phyloP scores from a whole-genome alignment of 331 rosid species.

The Rosa hybrid region DNA sequence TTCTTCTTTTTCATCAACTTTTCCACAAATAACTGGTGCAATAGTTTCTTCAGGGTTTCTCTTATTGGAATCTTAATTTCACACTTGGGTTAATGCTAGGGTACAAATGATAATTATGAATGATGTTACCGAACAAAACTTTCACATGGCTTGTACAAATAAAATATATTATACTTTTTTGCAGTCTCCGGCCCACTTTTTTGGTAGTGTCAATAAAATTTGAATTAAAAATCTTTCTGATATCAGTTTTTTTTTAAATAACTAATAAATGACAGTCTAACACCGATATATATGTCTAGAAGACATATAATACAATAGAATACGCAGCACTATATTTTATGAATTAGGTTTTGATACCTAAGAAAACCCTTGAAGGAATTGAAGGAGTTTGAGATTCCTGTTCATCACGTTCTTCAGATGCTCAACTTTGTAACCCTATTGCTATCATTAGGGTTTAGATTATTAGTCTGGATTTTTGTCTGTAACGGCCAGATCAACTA shows the following conservation, averaged over 20 bases:
- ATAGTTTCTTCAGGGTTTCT: background rate
- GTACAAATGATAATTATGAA: background rate
- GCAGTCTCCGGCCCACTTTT: too few relatives aligned
- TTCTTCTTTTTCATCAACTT: background rate
- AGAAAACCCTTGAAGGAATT: background rate
- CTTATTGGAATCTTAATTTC: background rate
- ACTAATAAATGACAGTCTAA: too few relatives aligned
- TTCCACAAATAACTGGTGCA: background rate
- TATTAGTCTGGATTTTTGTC: constrained; percentile 1
- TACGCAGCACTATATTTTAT: too few relatives aligned
- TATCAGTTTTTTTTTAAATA: too few relatives aligned
- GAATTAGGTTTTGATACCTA: background rate
- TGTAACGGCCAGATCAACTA: background rate
- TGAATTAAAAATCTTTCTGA: too few relatives aligned
- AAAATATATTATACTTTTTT: too few relatives aligned
- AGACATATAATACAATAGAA: background rate
- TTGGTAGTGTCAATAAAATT: too few relatives aligned
- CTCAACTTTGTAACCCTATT: background rate
- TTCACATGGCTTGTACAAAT: background rate
- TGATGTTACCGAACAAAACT: background rate
- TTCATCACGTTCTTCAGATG: background rate
- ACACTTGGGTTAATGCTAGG: background rate
- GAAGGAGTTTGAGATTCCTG: background rate
- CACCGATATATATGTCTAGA: background rate
- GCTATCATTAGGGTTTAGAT: background rate